These are phyloP conservation scores for Glebionis coronaria DNA, from an alignment of 129 eudicot genomes.

Conservation along the genomic window DNA sequence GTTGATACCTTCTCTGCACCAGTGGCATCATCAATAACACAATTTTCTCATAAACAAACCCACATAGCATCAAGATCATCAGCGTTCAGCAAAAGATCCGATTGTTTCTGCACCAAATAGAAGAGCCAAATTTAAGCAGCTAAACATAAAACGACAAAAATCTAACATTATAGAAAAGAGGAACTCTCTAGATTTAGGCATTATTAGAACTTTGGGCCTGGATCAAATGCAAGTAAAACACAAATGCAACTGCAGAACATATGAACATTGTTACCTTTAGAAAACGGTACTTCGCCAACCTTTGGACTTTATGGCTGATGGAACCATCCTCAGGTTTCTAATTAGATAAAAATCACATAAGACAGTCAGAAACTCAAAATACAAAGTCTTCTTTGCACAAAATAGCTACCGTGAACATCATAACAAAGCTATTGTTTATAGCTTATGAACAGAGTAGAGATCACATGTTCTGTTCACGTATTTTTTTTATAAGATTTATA, in stretches of 20 bases:
- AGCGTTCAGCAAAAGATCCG: conserved; percentile 91
- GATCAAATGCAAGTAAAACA: neutral
- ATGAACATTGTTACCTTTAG: conserved; percentile 54
- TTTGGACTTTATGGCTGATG: conserved; percentile 89
- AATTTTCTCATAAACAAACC: conserved; percentile 89
- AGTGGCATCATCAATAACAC: conserved; percentile 93
- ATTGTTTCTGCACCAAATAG: conserved; percentile 49
- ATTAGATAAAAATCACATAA: conserved; percentile 5
- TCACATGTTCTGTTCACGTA: no score
- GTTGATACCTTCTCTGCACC: conserved; percentile 84
- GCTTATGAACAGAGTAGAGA: no score
- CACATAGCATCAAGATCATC: conserved; percentile 99
- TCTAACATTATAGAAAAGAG: no score
- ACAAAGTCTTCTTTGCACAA: no score
- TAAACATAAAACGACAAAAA: no score
- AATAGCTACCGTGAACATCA: neutral
- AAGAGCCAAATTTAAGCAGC: no score
- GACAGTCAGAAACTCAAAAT: no score
- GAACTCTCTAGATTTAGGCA: no score
- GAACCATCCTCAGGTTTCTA: conserved; percentile 99
- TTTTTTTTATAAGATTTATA: no score
- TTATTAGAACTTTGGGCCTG: neutral
- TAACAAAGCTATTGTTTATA: neutral
- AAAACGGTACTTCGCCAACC: conserved; percentile 94
- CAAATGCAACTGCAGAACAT: conserved; percentile 7